Evolutionary conservation across 768 basidiomycete species (phyloP).

Genomic region (Tremella mesenterica): DNA sequence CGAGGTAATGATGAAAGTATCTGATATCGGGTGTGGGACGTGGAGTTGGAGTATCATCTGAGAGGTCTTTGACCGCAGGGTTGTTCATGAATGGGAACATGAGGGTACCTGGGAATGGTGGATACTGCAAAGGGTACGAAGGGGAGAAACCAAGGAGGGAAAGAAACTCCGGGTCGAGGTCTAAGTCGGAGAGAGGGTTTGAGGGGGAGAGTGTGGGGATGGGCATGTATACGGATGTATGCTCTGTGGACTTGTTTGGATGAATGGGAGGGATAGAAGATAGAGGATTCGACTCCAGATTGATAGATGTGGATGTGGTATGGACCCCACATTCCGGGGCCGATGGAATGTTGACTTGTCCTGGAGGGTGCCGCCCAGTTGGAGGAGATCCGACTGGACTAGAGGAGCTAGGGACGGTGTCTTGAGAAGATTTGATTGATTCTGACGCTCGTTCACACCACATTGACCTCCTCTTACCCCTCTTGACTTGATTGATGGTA

Average conservation of each 20-base stretch:
- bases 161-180: too few species aligned
- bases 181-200: not conserved
- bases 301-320: not conserved
- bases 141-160: too few species aligned
- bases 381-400: not conserved
- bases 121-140: too few species aligned
- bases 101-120: not conserved
- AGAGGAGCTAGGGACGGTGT: too few species aligned
- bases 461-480: not conserved
- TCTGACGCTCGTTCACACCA: not conserved
- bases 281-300: not conserved
- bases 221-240: not conserved
- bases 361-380: not conserved
- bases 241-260: not conserved
- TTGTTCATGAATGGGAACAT: not conserved
- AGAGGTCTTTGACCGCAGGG: not conserved
- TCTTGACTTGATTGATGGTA: not conserved
- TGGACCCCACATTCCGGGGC: not conserved
- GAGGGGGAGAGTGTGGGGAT: not conserved
- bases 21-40: not conserved
- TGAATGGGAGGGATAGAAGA: not conserved
- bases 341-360: not conserved
- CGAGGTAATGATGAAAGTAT: conserved; percentile 21
- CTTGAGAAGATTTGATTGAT: too few species aligned
- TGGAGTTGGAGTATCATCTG: not conserved